A percentile compares a stretch with the other conserved stretches of the same genome.
phyloP scores from a whole-genome alignment of 768 basidiomycete species.

The Mycena epipterygia region DNA sequence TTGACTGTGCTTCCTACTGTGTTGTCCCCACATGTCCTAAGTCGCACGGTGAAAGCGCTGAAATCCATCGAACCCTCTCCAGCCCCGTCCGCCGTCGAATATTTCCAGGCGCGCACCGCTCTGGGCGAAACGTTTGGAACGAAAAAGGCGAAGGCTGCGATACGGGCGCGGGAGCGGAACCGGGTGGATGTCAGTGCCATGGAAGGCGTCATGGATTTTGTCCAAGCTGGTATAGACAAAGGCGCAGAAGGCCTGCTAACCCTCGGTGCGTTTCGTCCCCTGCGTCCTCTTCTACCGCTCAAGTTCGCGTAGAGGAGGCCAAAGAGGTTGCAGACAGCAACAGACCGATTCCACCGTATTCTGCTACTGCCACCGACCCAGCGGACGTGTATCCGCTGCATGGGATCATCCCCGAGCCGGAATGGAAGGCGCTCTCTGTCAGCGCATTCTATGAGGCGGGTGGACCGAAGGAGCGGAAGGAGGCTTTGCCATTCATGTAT shows the following conservation, averaged over 20 bases:
- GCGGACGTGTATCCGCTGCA: slow-evolving; percentile 83
- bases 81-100: slow-evolving; percentile 65
- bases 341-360: slow-evolving; percentile 84
- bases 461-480: slow-evolving; percentile 61
- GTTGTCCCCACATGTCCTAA: slow-evolving; percentile 75
- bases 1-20: slow-evolving; percentile 78
- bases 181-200: slow-evolving; percentile 91
- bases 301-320: slow-evolving; percentile 67
- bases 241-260: slow-evolving; percentile 79
- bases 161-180: slow-evolving; percentile 89
- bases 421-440: slow-evolving; percentile 80
- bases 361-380: slow-evolving; percentile 74
- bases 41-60: slow-evolving; percentile 86
- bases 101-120: slow-evolving; percentile 75
- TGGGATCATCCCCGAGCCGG: slow-evolving; percentile 82
- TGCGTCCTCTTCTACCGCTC: slow-evolving; percentile 14
- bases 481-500: slow-evolving; percentile 71
- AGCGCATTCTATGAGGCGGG: slow-evolving; percentile 66
- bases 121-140: slow-evolving; percentile 96
- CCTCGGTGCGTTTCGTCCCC: slow-evolving; percentile 61
- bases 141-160: slow-evolving; percentile 91
- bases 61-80: slow-evolving; percentile 71
- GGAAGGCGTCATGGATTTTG: slow-evolving; percentile 83
- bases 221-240: slow-evolving; percentile 87
- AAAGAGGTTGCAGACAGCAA: slow-evolving; percentile 72